phyloP scores from a whole-genome alignment of 2,329 filamentous ascomycete genomes.

The Fusarium torreyae region DNA sequence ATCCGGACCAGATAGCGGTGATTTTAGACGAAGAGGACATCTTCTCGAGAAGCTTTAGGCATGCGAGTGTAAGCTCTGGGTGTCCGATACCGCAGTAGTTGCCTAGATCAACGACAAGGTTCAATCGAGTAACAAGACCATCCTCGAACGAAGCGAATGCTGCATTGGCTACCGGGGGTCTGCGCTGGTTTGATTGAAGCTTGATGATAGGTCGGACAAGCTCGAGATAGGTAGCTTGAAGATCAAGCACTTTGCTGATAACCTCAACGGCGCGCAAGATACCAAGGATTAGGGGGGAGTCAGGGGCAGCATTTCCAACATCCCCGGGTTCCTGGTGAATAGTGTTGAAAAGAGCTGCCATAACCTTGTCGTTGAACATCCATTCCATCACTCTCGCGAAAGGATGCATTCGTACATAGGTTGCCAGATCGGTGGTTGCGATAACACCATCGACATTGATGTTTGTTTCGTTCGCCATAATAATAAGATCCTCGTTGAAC shows the following conservation, averaged over 20 bases:
- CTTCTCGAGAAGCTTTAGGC: conserved; percentile 86
- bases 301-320: conserved; percentile 79
- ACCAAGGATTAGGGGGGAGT: conserved; percentile 86
- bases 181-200: conserved; percentile 71
- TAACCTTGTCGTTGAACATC: conserved; percentile 94
- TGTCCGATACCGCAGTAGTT: conserved; percentile 90
- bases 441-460: conserved; percentile 83
- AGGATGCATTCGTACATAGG: conserved; percentile 90
- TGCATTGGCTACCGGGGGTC: conserved; percentile 73
- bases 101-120: conserved; percentile 85
- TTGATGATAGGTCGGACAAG: conserved; percentile 86
- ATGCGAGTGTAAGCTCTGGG: conserved; percentile 82
- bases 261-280: conserved; percentile 87
- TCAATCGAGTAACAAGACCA: conserved; percentile 84
- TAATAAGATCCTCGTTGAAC: conserved; percentile 95
- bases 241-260: conserved; percentile 84
- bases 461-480: conserved; percentile 84
- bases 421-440: conserved; percentile 79
- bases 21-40: conserved; percentile 88
- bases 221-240: conserved; percentile 93
- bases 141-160: conserved; percentile 94
- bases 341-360: conserved; percentile 82
- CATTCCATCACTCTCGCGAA: conserved; percentile 97
- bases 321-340: conserved; percentile 83
- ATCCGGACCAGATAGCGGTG: conserved; percentile 76